Base-by-base conservation (phyloP, 371 early-diverging fungal species). In the Nematocida homosporus region DNA sequence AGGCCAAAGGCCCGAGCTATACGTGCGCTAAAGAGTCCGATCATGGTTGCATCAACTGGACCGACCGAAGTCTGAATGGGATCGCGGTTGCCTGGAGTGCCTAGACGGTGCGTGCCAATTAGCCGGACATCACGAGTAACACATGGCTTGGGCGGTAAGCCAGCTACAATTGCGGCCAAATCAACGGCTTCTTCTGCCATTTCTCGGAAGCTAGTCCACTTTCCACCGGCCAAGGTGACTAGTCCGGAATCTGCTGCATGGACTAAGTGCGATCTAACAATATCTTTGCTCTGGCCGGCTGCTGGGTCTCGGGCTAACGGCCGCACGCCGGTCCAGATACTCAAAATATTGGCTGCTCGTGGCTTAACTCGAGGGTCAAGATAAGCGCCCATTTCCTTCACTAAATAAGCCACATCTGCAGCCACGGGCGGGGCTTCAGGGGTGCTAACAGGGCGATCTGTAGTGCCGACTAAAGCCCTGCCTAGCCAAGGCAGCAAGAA, bases 401-500 rank as follows among this genome's bases (percentile, higher is more conserved):
- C 84, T 67, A 98, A 90, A 92, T 93, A 97, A 76, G 88, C 83
- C 75, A 97, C 89, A 79, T 98, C 99, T 65, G 90, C 88, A 83
- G 94, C 92, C 44, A 88, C 87, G 29, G 97, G 92, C 0, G 93
- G 93, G 81, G 90, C 87, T 41, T 85, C 85, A 30, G 89, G 88
- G 6, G 92, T 89, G 37, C 86, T 83, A 40, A 91, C 89, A 20
- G 89, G 90, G 25, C 90, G 89, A 81, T 98, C 96, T 23, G 98
- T 98, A 25, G 95, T 93, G 40, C 99, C 99, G n/a, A 93, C 95
- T 80, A 98, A 90, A 35, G 89, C 88, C 82, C 90, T 90, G 37
- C 93, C 93, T 83, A 93, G 90, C 95, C 96, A 98, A 5, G 97
- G 97, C 76, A 98, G 81, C 82, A 98, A 91, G 88, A 95, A 98